Evolutionary conservation across 106 monocot genomes (phyloP).

Genomic region (Dioscorea alata): DNA sequence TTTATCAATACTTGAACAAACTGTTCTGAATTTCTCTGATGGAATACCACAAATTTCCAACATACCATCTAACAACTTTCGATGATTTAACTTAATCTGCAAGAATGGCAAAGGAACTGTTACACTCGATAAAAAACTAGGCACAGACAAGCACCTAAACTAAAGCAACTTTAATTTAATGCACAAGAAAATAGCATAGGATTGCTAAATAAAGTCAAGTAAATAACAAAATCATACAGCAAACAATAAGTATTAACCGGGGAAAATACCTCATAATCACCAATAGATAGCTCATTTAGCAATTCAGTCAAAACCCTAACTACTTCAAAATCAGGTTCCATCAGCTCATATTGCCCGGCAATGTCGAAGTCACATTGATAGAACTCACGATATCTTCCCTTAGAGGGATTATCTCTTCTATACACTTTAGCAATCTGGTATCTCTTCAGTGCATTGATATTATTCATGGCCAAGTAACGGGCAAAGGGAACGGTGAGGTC

Average conservation of each 20-base stretch:
- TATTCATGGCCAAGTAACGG: constrained; percentile 86
- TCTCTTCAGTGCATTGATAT: constrained; percentile 71
- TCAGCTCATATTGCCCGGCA: constrained; percentile 79
- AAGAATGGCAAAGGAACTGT: constrained; percentile 1
- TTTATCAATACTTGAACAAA: constrained; percentile 99
- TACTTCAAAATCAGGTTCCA: constrained; percentile 97
- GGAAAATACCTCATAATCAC: constrained; percentile 71
- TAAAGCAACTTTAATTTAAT: not conserved
- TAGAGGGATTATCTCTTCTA: constrained; percentile 95
- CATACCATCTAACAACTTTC: constrained; percentile 93
- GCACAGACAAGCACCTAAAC: not conserved
- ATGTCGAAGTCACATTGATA: constrained; percentile 99
- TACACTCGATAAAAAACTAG: not conserved
- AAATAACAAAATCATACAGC: not conserved
- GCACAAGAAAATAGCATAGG: not conserved
- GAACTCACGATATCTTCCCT: constrained; percentile 95
- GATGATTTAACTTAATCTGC: constrained; percentile 96
- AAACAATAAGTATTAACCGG: not conserved
- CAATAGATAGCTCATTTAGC: constrained; percentile 73
- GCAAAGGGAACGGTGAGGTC: constrained; percentile 98
- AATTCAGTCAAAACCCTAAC: constrained; percentile 79
- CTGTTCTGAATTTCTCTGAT: constrained; percentile 94
- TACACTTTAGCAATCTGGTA: constrained; percentile 98
- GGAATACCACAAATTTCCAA: constrained; percentile 93
- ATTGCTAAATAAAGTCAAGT: not conserved